These are phyloP conservation scores for Euphorbia tirucalli DNA, from an alignment of 345 rosid genomes.

Conservation along the genomic window DNA sequence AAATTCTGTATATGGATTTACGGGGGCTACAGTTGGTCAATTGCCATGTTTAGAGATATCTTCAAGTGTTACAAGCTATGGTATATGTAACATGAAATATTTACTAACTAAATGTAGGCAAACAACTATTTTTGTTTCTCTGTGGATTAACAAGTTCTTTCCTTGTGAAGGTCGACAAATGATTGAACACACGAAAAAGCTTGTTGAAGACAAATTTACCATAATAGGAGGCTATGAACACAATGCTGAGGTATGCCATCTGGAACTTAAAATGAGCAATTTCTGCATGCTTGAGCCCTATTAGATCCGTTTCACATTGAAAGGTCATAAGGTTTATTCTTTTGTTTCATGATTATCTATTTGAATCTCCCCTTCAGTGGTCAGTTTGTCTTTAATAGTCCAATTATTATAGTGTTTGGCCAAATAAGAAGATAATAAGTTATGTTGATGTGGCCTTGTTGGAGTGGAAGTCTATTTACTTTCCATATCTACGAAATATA, in stretches of 20 bases:
- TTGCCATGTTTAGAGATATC: conserved; percentile 95
- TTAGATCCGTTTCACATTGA: neutral
- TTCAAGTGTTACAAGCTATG: conserved; percentile 98
- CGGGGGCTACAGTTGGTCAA: conserved; percentile 93
- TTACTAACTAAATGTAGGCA: neutral
- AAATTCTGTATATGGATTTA: conserved; percentile 96
- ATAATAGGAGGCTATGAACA: conserved; percentile 66
- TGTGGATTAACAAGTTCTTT: conserved; percentile 25
- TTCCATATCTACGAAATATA: no score
- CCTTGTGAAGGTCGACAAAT: conserved; percentile 78
- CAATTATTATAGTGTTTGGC: neutral
- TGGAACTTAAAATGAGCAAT: neutral
- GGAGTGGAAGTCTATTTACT: neutral
- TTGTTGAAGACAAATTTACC: conserved; percentile 88
- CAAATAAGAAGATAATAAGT: neutral
- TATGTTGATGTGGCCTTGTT: neutral
- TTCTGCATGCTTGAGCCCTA: neutral
- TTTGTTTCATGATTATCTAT: neutral
- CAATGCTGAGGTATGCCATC: conserved; percentile 72
- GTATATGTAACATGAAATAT: conserved; percentile 33
- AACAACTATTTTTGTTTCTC: conserved; percentile 4
- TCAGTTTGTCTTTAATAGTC: neutral
- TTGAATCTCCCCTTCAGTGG: neutral
- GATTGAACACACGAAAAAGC: conserved; percentile 94
- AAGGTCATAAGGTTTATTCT: neutral